Conservation (phyloP, 257 asterid species). For the Avicennia marina region DNA sequence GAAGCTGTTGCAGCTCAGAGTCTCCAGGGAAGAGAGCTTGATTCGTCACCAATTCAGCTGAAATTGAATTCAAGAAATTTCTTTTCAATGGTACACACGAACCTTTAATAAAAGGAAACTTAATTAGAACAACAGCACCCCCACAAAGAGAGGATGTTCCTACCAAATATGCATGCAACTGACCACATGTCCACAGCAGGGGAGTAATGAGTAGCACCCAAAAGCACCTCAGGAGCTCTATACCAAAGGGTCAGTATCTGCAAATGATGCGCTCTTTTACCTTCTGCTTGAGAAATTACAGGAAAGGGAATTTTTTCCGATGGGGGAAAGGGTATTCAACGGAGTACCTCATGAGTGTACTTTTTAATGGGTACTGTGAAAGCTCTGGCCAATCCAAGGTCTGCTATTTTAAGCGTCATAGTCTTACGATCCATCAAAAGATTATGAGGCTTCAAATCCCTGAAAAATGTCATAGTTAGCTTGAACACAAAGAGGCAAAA, state of each 20-base stretch:
- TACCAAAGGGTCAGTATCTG: constrained; percentile 99
- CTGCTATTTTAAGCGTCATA: constrained; percentile 88
- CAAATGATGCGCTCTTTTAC: background rate
- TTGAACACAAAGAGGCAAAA: background rate
- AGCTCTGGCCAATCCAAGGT: constrained; percentile 92
- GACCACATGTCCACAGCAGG: constrained; percentile 99
- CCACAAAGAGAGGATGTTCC: constrained; percentile 1
- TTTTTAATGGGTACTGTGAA: constrained; percentile 92
- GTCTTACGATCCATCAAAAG: constrained; percentile 96
- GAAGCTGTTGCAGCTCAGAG: constrained; percentile 95
- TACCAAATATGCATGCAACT: constrained; percentile 96
- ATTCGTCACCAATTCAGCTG: constrained; percentile 89
- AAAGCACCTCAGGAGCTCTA: constrained; percentile 97
- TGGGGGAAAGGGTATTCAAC: too few relatives aligned
- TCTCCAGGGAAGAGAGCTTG: constrained; percentile 93
- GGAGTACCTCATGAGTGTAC: constrained; percentile 86
- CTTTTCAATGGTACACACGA: too few relatives aligned
- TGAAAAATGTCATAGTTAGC: constrained; percentile 18
- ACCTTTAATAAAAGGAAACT: too few relatives aligned
- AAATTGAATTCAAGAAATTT: constrained; percentile 15
- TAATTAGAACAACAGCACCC: background rate
- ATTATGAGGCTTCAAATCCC: constrained; percentile 98
- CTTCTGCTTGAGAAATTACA: background rate
- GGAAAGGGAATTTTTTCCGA: background rate
- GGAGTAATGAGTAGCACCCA: constrained; percentile 95